These are phyloP conservation scores for Boeremia lycopersici DNA, from an alignment of 2,329 filamentous ascomycete species.

Conservation along the genomic window DNA sequence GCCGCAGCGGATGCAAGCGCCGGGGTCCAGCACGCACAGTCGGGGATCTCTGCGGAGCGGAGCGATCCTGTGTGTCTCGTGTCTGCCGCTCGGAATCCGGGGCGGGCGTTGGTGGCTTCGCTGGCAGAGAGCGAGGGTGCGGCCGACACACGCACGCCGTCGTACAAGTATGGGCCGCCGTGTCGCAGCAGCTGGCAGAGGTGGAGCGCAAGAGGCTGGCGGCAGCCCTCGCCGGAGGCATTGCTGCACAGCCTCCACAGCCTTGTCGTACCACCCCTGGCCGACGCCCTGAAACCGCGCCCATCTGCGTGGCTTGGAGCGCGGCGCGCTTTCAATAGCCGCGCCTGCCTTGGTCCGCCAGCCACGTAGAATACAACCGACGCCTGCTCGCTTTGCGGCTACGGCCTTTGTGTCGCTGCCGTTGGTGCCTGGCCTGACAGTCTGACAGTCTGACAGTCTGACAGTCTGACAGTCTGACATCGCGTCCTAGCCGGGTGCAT, in stretches of 20 bases:
- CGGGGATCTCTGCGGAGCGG: background rate
- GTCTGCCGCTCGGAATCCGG: constrained; percentile 3
- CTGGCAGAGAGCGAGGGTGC: background rate
- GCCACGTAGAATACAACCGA: background rate
- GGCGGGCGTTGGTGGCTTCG: background rate
- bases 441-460: background rate
- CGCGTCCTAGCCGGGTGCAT: background rate
- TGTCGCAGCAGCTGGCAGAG: background rate
- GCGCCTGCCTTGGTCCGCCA: background rate
- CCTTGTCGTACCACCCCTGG: constrained; percentile 11
- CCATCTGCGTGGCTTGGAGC: constrained; percentile 15
- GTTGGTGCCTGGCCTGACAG: background rate
- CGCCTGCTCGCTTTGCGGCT: background rate
- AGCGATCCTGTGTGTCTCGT: background rate
- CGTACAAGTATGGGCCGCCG: background rate
- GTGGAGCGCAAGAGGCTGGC: constrained; percentile 10
- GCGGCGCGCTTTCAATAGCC: constrained; percentile 12
- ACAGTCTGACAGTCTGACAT: background rate
- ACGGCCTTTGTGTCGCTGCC: constrained; percentile 5
- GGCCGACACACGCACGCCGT: no score
- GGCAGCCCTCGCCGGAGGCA: constrained; percentile 9
- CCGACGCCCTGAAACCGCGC: constrained; percentile 4
- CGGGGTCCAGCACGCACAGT: constrained; percentile 1
- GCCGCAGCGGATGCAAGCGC: background rate
- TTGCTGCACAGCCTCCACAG: constrained; percentile 14